Conservation (phyloP, 768 basidiomycete genomes). For the Auriscalpium vulgare region DNA sequence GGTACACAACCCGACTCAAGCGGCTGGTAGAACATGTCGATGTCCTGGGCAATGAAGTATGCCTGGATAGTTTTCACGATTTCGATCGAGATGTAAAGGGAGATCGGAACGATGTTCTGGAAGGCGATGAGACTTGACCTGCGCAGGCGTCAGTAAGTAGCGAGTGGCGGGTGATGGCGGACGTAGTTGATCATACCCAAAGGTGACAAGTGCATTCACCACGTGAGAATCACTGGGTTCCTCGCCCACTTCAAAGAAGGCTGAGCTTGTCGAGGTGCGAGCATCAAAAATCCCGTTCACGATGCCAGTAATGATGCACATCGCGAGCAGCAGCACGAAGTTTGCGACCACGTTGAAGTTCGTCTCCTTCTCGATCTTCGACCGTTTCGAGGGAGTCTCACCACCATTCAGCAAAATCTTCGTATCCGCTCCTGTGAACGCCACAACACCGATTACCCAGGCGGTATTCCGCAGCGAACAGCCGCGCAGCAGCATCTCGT, state of each 20-base stretch:
- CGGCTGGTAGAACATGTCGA: slow-evolving; percentile 92
- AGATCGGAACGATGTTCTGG: slow-evolving; percentile 95
- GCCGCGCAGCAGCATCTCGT: slow-evolving; percentile 87
- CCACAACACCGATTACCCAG: slow-evolving; percentile 92
- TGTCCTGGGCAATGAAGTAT: slow-evolving; percentile 90
- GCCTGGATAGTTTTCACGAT: slow-evolving; percentile 98
- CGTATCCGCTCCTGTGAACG: slow-evolving; percentile 88
- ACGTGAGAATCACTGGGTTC: slow-evolving; percentile 53
- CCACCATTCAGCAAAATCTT: slow-evolving; percentile 92
- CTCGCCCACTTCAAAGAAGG: slow-evolving; percentile 61
- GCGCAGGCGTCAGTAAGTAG: slow-evolving; percentile 5
- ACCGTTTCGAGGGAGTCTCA: slow-evolving; percentile 90
- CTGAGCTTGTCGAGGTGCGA: slow-evolving; percentile 51
- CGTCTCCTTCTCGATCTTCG: slow-evolving; percentile 96
- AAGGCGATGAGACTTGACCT: slow-evolving; percentile 93
- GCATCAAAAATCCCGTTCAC: slow-evolving; percentile 68
- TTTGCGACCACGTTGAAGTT: slow-evolving; percentile 98
- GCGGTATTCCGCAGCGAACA: slow-evolving; percentile 83
- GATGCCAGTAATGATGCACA: slow-evolving; percentile 73
- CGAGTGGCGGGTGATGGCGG: not conserved
- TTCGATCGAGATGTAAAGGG: slow-evolving; percentile 95
- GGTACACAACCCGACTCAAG: slow-evolving; percentile 87
- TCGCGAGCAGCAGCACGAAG: slow-evolving; percentile 65
- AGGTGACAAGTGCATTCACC: slow-evolving; percentile 80
- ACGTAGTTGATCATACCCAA: slow-evolving; percentile 55